phyloP scores from a whole-genome alignment of 2,329 filamentous ascomycete genomes.

The Nigrospora sphaerica region DNA sequence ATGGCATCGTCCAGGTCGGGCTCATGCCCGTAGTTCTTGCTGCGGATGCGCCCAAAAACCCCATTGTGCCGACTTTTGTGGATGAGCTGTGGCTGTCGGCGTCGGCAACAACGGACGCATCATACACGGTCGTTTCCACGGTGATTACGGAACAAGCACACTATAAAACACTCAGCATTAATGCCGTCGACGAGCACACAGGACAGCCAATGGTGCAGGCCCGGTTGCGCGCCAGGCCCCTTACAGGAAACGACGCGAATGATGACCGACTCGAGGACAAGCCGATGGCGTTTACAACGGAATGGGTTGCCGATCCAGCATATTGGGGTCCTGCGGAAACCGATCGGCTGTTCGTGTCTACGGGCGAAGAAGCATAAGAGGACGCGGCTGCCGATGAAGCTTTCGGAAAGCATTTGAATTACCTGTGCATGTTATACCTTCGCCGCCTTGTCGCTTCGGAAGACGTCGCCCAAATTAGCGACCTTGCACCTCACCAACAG shows the following conservation, averaged over 20 bases:
- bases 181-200: neutral
- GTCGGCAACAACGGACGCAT: neutral
- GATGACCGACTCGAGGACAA: neutral
- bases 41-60: neutral
- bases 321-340: neutral
- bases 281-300: neutral
- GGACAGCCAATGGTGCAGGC: neutral
- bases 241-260: neutral
- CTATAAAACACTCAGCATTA: neutral
- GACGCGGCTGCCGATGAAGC: neutral
- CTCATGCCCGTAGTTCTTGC: neutral
- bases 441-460: neutral
- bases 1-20: neutral
- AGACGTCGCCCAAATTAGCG: rapidly evolving
- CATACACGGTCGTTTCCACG: neutral
- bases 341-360: neutral
- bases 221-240: neutral
- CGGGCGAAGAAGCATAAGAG: neutral
- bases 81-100: neutral
- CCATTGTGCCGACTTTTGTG: neutral
- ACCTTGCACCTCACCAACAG: neutral
- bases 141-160: no score
- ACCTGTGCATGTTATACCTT: neutral
- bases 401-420: neutral
- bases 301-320: neutral